Base-by-base conservation (phyloP, 129 eudicot genomes). In the Pulicaria dysenterica region DNA sequence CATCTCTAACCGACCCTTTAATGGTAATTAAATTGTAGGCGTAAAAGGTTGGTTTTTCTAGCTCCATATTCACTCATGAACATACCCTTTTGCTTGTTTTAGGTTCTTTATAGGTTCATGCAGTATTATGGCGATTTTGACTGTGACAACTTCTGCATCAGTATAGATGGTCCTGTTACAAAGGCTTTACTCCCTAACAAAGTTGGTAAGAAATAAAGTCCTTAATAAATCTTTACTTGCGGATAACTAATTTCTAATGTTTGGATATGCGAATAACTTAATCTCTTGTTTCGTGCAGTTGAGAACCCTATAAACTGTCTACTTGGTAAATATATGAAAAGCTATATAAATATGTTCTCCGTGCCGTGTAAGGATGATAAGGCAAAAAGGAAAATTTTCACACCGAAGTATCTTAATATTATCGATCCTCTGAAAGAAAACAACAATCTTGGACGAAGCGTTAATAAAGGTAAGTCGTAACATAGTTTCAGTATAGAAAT, bases 361-460 rank as follows among this genome's bases (percentile, higher is more conserved):
- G 80, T 84, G 41, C 82, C 88, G 59, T 63, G 79, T 3, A 77
- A 67, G 73, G 62, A 36, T 13, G 45, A 36, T 4, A 83, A 79
- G 69, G 63, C 55, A 58, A 61, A 61, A 55, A 50, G 67, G 34
- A 83, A 76, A 57, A 41, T 62, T 46, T 90, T 95, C 75, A 58
- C 67, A 37, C 53, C 36, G 10, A 95, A 91, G 85, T 61, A 68
- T 83, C 67, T 95, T 5, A 95, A 95, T 77, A 91, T 95, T 12
- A 67, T 91, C 16, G 99, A 95, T 76, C 97, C 99, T 5, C 70
- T 95, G 61, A 95, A 85, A 67, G 91, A 59, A 58, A 84, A 57
- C 74, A 95, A 95, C 79, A 95, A 95, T 78, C 88, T 95, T 55
- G 99, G 99, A 8, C 96, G 97, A 73, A 88, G 99, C 70, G 86